These are phyloP conservation scores for Aquilaria agallochum DNA, from an alignment of 441 rosid genomes.

Conservation along the genomic window DNA sequence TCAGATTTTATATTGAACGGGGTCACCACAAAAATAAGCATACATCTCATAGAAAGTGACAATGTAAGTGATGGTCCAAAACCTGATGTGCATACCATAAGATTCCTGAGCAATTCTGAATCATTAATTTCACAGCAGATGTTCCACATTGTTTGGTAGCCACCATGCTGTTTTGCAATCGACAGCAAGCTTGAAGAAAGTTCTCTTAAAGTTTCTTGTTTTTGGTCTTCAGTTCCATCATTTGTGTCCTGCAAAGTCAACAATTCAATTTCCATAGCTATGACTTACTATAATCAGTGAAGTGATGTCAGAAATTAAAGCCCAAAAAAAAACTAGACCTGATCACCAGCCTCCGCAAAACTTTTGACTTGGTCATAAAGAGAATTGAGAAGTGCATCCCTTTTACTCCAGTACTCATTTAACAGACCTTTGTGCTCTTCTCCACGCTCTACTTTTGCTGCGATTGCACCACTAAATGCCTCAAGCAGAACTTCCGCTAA, in stretches of 20 bases:
- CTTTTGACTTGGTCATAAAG: conserved; percentile 68
- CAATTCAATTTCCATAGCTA: background rate
- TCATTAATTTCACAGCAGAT: conserved; percentile 88
- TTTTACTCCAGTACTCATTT: conserved; percentile 75
- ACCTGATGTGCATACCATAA: conserved; percentile 60
- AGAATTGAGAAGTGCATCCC: conserved; percentile 68
- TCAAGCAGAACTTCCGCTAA: conserved; percentile 77
- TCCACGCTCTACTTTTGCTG: conserved; percentile 66
- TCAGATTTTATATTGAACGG: no score
- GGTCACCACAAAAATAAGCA: background rate
- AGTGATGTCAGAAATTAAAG: background rate
- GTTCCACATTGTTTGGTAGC: conserved; percentile 78
- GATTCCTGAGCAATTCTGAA: conserved; percentile 61
- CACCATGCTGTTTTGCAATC: conserved; percentile 79
- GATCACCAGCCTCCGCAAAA: conserved; percentile 37
- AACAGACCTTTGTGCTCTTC: conserved; percentile 69
- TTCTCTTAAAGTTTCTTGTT: conserved; percentile 47
- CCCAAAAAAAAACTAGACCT: conserved; percentile 39
- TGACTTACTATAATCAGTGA: no score
- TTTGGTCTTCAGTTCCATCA: conserved; percentile 35
- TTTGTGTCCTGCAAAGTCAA: conserved; percentile 43
- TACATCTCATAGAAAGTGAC: conserved; percentile 7
- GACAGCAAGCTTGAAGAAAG: conserved; percentile 66
- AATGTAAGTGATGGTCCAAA: conserved; percentile 1
- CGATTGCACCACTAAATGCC: conserved; percentile 60